phyloP scores from a whole-genome alignment of 352 stramenopile species.

The Phytophthora tubulina region DNA sequence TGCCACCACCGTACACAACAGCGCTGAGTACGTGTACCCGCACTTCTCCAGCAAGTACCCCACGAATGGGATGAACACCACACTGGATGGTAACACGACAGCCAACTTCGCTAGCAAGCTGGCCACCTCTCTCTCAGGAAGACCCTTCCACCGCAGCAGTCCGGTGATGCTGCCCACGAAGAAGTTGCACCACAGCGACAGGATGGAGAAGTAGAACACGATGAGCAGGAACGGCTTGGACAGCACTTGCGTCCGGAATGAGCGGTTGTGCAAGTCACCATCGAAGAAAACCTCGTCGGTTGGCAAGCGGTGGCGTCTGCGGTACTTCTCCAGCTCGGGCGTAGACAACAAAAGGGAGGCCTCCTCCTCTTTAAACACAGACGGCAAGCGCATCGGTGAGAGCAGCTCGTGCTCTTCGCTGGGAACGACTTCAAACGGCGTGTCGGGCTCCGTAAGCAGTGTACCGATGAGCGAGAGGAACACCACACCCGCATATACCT shows the following conservation, averaged over 20 bases:
- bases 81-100: conserved; percentile 69
- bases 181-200: conserved; percentile 88
- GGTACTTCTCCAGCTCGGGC: conserved; percentile 56
- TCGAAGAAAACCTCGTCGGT: conserved; percentile 51
- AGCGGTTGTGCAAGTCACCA: conserved; percentile 58
- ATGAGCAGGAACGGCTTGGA: conserved; percentile 78
- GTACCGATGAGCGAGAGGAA: conserved; percentile 64
- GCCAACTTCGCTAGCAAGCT: conserved; percentile 63
- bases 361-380: conserved; percentile 71
- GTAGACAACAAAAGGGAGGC: conserved; percentile 57
- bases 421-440: conserved; percentile 45
- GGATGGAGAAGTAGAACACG: conserved; percentile 76
- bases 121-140: conserved; percentile 52
- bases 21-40: conserved; percentile 67
- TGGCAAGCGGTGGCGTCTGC: conserved; percentile 30
- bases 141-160: conserved; percentile 61
- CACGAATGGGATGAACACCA: conserved; percentile 80
- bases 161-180: conserved; percentile 78
- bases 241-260: conserved; percentile 69
- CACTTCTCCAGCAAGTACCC: conserved; percentile 78
- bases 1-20: conserved; percentile 52
- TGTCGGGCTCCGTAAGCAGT: conserved; percentile 66
- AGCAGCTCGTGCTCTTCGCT: conserved; percentile 56
- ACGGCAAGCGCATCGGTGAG: conserved; percentile 64
- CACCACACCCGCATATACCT: conserved; percentile 57